Evolutionary conservation across 371 early-diverging fungal species (phyloP).

Genomic region (Zychaea mexicana): DNA sequence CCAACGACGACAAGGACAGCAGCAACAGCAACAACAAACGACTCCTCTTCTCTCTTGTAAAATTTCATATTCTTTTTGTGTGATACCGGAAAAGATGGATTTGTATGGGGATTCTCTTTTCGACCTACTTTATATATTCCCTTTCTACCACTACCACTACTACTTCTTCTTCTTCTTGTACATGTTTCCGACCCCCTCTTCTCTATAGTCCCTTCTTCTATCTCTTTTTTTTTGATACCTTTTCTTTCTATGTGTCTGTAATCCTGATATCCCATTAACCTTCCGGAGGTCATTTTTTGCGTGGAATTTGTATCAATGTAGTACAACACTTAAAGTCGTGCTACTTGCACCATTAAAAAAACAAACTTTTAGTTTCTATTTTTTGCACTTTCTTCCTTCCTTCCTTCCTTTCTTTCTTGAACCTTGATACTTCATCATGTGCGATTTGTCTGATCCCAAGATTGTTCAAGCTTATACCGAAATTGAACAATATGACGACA

Average conservation of each 20-base stretch:
- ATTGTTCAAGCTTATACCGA: conserved; percentile 64
- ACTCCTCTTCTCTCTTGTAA: conserved; percentile 1
- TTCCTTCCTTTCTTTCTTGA: neutral
- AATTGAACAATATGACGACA: conserved; percentile 55
- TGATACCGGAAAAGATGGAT: conserved; percentile 11
- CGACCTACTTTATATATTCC: conserved; percentile 1
- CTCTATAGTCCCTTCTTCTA: conserved; percentile 3
- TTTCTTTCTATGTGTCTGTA: neutral
- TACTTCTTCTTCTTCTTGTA: conserved; percentile 3
- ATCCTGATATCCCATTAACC: neutral
- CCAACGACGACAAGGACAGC: no score
- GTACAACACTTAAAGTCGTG: neutral
- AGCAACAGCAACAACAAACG: no score
- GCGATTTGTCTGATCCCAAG: conserved; percentile 69
- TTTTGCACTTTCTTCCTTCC: neutral
- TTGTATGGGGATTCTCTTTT: conserved; percentile 1
- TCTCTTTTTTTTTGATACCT: conserved; percentile 2
- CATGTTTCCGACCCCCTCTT: neutral
- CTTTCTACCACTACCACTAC: neutral
- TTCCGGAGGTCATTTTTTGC: neutral
- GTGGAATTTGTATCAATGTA: neutral
- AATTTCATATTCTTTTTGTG: conserved; percentile 9
- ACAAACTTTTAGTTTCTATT: neutral
- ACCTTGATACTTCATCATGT: conserved; percentile 38
- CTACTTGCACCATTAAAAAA: neutral